Percentiles rank a stretch among this genome's conserved stretches.
Evolutionary conservation across 2,329 filamentous ascomycete genomes (phyloP).

Genomic region (Trichoderma gracile): DNA sequence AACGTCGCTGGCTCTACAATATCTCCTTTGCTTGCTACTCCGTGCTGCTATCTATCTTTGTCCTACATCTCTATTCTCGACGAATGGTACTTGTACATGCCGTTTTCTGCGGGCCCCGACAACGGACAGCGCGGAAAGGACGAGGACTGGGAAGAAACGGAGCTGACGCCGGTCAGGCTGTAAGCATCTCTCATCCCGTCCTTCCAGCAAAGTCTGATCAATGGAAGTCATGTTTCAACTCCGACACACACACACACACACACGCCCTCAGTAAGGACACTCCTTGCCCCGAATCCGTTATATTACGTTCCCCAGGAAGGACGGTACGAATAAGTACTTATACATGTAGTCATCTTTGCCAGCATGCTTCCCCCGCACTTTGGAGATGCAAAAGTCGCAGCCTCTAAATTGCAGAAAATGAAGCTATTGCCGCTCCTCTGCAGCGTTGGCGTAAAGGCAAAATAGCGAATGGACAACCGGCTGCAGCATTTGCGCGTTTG

Average conservation of each 20-base stretch:
- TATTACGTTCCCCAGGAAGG: not conserved
- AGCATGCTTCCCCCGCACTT: constrained; percentile 10
- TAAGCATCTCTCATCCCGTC: constrained; percentile 19
- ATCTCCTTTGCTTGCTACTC: too few relatives aligned
- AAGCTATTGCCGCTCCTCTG: constrained; percentile 17
- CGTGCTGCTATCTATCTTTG: too few relatives aligned
- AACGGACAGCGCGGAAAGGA: not conserved
- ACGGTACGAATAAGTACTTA: not conserved
- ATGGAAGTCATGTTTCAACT: not conserved
- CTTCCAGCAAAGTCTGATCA: not conserved
- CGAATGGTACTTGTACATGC: not conserved
- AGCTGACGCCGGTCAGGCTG: constrained; percentile 2
- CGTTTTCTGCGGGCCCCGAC: not conserved
- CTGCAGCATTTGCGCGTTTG: too few relatives aligned
- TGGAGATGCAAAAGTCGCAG: not conserved
- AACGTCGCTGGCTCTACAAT: not conserved
- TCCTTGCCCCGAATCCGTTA: not conserved
- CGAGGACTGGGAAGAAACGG: constrained; percentile 7
- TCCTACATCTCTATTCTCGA: too few relatives aligned
- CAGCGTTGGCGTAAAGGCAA: constrained; percentile 6
- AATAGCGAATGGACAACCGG: too few relatives aligned
- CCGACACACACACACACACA: not conserved
- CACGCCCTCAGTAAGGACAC: too few relatives aligned
- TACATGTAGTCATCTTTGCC: not conserved
- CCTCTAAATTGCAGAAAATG: constrained; percentile 10